Base-by-base conservation (phyloP, 1,284 basidiomycete species). In the Phaffia rhodozyma region DNA sequence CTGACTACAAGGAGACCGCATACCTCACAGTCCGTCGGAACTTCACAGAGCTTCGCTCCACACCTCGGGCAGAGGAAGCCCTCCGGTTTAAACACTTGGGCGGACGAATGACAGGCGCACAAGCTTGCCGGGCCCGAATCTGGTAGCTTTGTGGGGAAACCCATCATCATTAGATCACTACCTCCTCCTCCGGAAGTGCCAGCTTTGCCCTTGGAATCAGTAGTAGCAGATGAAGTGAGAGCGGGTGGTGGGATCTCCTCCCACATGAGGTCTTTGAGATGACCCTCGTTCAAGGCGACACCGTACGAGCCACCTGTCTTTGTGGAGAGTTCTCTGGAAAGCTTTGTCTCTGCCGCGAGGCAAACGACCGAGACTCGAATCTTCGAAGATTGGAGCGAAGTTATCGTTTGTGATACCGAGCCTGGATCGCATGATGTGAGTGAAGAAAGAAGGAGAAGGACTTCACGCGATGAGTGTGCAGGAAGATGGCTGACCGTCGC, bases 1-100 rank as follows among this genome's bases (percentile, higher is more conserved):
- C 90, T 93, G 68, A 99, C 94, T 68, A 98, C 89, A 84, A 97
- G 97, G 68, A 99, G 79, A 2, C 91, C 91, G 72, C 94, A 98
- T 34, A 97, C 86, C 71, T 94, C 89, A 73, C 94, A 99, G 73
- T 98, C 96, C 6, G 94, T 98, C 49, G 94, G 94, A 1, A 97
- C 91, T 71, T 98, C 93, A 79, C 94, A 99, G 48, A 97, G 82
- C 79, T 94, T 91, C 60, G 87, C 84, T 51, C 84, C 81, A 73
- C 94, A 99, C 30, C 94, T 82, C 3, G 94, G 96, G 74, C 94
- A 99, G 20, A 96, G 80, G 76, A 94, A 99, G 5, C 94, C 96
- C 67, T 87, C 86, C 69, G 84, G 85, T 75, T 87, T 88, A 71
- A 97, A 79, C 67, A 91, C 38, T 43, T 43, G 38, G 5, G 38